These are phyloP conservation scores for Scleroderma bovista DNA, from an alignment of 768 basidiomycete species.

Conservation along the genomic window DNA sequence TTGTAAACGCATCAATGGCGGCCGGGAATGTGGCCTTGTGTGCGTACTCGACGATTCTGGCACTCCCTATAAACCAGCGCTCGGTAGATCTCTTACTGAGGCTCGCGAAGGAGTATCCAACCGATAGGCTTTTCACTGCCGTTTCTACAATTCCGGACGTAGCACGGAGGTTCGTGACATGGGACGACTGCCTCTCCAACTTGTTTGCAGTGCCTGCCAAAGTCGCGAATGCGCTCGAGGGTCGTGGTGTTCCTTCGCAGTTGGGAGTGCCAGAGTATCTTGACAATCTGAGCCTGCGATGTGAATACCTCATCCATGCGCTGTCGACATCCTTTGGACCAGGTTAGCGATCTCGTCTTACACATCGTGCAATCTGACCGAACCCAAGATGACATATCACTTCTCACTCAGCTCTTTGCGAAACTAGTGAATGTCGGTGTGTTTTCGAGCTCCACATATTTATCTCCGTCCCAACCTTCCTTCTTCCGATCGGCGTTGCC, in stretches of 20 bases:
- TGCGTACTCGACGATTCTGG: slow-evolving; percentile 63
- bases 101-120: slow-evolving; percentile 57
- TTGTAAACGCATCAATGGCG: slow-evolving; percentile 43
- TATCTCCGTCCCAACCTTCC: slow-evolving; percentile 57
- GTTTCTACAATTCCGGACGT: slow-evolving; percentile 33
- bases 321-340: slow-evolving; percentile 32
- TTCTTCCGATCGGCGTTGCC: slow-evolving; percentile 57
- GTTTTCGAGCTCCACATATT: slow-evolving; percentile 49
- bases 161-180: slow-evolving; percentile 36
- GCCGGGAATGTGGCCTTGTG: slow-evolving; percentile 50
- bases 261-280: slow-evolving; percentile 58
- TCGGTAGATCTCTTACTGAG: slow-evolving; percentile 48
- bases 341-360: slow-evolving; percentile 35
- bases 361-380: slow-evolving; percentile 25
- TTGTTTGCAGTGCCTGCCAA: slow-evolving; percentile 66
- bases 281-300: slow-evolving; percentile 45
- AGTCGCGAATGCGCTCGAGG: slow-evolving; percentile 65
- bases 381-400: slow-evolving; percentile 27
- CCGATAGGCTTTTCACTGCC: slow-evolving; percentile 59
- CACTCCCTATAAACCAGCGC: slow-evolving; percentile 42
- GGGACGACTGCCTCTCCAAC: slow-evolving; percentile 75
- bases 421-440: slow-evolving; percentile 67
- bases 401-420: slow-evolving; percentile 48
- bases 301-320: slow-evolving; percentile 45
- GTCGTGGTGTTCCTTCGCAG: slow-evolving; percentile 36